Conservation (phyloP, 768 basidiomycete species). For the Pleurotus pulmonarius region DNA sequence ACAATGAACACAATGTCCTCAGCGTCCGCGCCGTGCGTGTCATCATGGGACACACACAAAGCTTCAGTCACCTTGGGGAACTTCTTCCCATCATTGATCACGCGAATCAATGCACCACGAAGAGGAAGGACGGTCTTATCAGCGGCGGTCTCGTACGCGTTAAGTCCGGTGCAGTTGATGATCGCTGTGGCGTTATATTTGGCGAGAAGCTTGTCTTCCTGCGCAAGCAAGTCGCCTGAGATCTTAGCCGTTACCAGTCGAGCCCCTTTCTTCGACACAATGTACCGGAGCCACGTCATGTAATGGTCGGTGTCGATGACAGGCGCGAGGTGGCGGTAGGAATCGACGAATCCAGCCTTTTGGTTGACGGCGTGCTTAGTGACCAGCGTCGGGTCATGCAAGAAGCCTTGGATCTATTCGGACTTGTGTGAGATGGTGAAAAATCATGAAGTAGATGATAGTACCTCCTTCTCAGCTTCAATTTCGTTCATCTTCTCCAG, state of each 20-base stretch:
- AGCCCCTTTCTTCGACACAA: slow-evolving; percentile 23
- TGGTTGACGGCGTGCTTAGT: slow-evolving; percentile 23
- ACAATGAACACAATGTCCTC: slow-evolving; percentile 31
- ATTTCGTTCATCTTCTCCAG: slow-evolving; percentile 27
- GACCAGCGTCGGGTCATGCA: slow-evolving; percentile 19
- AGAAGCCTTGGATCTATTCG: slow-evolving; percentile 20
- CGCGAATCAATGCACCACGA: slow-evolving; percentile 31
- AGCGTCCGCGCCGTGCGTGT: slow-evolving; percentile 20
- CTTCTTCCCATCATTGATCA: slow-evolving; percentile 30
- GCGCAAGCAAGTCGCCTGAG: slow-evolving; percentile 25
- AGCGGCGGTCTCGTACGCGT: slow-evolving; percentile 24
- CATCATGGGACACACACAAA: slow-evolving; percentile 28
- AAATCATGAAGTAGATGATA: slow-evolving; percentile 1
- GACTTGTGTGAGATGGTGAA: slow-evolving; percentile 14
- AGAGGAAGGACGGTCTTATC: slow-evolving; percentile 31
- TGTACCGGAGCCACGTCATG: slow-evolving; percentile 27
- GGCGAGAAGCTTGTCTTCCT: slow-evolving; percentile 20
- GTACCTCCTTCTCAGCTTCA: slow-evolving; percentile 6
- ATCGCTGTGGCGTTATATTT: slow-evolving; percentile 25
- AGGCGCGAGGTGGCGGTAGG: slow-evolving; percentile 29
- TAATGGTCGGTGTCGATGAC: slow-evolving; percentile 32
- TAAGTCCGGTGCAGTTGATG: slow-evolving; percentile 33
- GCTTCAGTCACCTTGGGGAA: slow-evolving; percentile 31
- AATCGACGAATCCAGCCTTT: slow-evolving; percentile 26
- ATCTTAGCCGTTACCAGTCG: slow-evolving; percentile 24